A percentile compares a stretch with the other conserved stretches of the same genome.
phyloP scores from a whole-genome alignment of 768 basidiomycete genomes.

The Collybia sp. region DNA sequence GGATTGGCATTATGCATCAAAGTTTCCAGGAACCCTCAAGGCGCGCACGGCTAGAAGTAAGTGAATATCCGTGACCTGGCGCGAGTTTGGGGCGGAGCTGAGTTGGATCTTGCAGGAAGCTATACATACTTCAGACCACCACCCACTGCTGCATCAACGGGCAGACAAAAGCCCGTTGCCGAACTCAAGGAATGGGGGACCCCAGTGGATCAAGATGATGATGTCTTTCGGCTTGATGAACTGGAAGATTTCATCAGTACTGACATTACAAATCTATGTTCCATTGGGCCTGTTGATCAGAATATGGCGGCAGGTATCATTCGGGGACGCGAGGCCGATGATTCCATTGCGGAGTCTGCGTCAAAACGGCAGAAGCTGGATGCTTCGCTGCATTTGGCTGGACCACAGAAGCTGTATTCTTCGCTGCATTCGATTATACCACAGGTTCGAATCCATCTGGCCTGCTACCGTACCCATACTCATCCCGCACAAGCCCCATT shows the following conservation, averaged over 20 bases:
- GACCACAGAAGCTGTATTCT: conserved; percentile 27
- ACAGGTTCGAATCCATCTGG: conserved; percentile 33
- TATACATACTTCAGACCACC: neutral
- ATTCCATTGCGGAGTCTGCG: conserved; percentile 19
- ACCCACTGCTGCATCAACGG: neutral
- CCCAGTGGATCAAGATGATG: conserved; percentile 22
- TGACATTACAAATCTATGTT: conserved; percentile 16
- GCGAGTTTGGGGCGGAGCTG: neutral
- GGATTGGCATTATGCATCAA: no score
- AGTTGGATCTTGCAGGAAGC: neutral
- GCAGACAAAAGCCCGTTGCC: neutral
- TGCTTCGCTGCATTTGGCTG: conserved; percentile 25
- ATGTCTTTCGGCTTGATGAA: conserved; percentile 28
- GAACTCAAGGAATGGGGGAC: conserved; percentile 34
- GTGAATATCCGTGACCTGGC: no score
- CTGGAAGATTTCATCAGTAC: conserved; percentile 41
- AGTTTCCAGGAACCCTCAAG: no score
- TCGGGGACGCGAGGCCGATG: neutral
- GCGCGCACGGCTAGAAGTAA: no score
- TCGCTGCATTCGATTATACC: conserved; percentile 36
- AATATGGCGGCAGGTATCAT: neutral
- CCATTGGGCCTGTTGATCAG: neutral
- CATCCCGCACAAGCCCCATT: conserved; percentile 26
- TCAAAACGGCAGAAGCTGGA: conserved; percentile 31
- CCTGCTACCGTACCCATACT: conserved; percentile 6